A percentile compares a stretch with the other conserved stretches of the same genome.
Evolutionary conservation across 2,329 filamentous ascomycete genomes (phyloP).

Genomic region (Zasmidium cellare): DNA sequence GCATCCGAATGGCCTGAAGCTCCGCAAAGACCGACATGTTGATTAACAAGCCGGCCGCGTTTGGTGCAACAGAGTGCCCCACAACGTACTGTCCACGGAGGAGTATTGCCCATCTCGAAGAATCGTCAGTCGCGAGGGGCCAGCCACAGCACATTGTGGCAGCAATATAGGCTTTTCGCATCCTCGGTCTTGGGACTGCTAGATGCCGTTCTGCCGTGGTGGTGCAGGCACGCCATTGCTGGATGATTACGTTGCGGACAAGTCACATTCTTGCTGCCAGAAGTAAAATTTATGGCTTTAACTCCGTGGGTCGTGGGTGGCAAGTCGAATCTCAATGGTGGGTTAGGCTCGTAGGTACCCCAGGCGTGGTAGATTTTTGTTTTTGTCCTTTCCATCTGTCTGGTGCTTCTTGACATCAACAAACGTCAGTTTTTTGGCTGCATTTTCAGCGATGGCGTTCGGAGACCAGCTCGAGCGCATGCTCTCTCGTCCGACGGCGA

Average conservation of each 20-base stretch:
- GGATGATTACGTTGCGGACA: not conserved
- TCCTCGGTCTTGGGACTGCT: not conserved
- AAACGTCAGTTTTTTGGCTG: not conserved
- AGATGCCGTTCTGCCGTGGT: not conserved
- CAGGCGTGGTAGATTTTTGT: not conserved
- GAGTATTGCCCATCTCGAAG: not conserved
- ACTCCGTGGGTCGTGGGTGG: not conserved
- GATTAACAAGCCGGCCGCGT: too few species aligned
- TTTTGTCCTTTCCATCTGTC: not conserved
- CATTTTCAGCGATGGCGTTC: not conserved
- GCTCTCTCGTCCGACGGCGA: slow-evolving; percentile 51
- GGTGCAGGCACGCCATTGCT: not conserved
- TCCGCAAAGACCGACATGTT: too few species aligned
- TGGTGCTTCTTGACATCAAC: not conserved
- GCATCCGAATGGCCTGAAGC: too few species aligned
- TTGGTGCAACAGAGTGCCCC: too few species aligned
- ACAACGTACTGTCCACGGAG: not conserved
- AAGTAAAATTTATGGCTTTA: not conserved
- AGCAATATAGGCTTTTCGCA: not conserved
- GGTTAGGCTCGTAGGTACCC: not conserved
- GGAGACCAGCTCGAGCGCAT: not conserved
- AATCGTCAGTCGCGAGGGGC: not conserved
- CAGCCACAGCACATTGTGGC: not conserved
- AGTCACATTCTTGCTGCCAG: not conserved
- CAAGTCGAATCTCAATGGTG: not conserved